Conservation (phyloP, 2,329 filamentous ascomycete species). For the Hortaea werneckii region DNA sequence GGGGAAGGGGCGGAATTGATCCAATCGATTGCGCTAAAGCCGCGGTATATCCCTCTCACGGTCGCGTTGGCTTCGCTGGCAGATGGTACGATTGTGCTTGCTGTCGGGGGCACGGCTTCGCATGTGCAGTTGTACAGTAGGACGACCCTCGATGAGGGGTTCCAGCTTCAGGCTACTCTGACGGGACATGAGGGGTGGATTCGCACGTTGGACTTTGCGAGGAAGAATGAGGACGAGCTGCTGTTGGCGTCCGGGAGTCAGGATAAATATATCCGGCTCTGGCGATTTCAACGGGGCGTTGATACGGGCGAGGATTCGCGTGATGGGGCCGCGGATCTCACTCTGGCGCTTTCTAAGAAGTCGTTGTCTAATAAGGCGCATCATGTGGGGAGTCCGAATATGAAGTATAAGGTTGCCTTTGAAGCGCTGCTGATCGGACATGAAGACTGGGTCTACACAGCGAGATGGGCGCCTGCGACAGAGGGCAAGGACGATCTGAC, state of each 20-base stretch:
- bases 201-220: slow-evolving; percentile 67
- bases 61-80: slow-evolving; percentile 55
- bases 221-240: slow-evolving; percentile 52
- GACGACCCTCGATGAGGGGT: slow-evolving; percentile 40
- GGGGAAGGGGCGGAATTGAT: slow-evolving; percentile 38
- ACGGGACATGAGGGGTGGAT: slow-evolving; percentile 94
- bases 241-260: slow-evolving; percentile 89
- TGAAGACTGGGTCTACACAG: slow-evolving; percentile 96
- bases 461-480: slow-evolving; percentile 55
- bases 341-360: slow-evolving; percentile 28
- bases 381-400: slow-evolving; percentile 51
- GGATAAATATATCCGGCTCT: slow-evolving; percentile 92
- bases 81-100: slow-evolving; percentile 47
- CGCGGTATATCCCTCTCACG: slow-evolving; percentile 72
- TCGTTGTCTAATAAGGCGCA: slow-evolving; percentile 86
- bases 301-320: background rate
- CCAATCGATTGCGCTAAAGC: slow-evolving; percentile 62
- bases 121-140: slow-evolving; percentile 71
- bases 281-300: slow-evolving; percentile 65
- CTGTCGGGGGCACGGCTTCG: slow-evolving; percentile 74
- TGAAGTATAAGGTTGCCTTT: slow-evolving; percentile 74
- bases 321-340: slow-evolving; percentile 3
- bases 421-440: slow-evolving; percentile 89
- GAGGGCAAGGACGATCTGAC: slow-evolving; percentile 32
- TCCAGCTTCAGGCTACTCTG: slow-evolving; percentile 65